Evolutionary conservation across 257 asterid species (phyloP), one percentile per base, ranked within the genome.

Genomic region (Nicotiana paniculata): DNA sequence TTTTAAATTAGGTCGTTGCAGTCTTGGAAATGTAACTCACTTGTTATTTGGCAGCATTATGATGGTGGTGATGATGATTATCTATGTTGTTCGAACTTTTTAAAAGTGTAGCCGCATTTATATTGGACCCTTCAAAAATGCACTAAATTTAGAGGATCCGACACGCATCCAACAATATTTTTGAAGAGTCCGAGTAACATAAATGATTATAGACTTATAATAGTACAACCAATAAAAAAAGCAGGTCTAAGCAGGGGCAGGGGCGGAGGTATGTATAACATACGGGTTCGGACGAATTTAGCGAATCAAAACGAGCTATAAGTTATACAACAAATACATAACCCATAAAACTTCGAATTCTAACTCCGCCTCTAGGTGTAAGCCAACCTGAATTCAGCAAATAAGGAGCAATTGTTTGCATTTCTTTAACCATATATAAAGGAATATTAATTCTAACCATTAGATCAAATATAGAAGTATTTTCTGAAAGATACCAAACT

Each of bases 11-110:
- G 69, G 12, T 10, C 12, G 21, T 65, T 65, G 28, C 77, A 69
- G 77, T 69, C 57, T 69, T 72, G 78, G 78, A 46, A 72, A 72
- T 72, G 78, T 72, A 72, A 46, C 78, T 72, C 78, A 72, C 78
- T 72, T 72, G 59, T 72, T 24, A 12, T 72, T 72, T 72, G 37
- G 59, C 59, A 3, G 21, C 21, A 11, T 43, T 12, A 43, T 43
- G 59, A 72, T 7, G 74, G 33, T 68, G 77, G 1, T 37, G 10
- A 68, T 70, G 9, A 17, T 67, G 26, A 10, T 37, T 21, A 21
- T 21, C 24, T 21, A 21, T 21, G 24, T 21, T 21, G 24, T 21
- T 21, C 24, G 24, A 0, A 21, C 24, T 21, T 21, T 21, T 21
- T 21, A 21, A 21, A 21, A 21, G 24, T 21, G 24, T 21, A 0